A percentile compares a stretch with the other conserved stretches of the same genome.
phyloP scores from a whole-genome alignment of 2,329 filamentous ascomycete species.

The Tolypocladium ovalisporum region DNA sequence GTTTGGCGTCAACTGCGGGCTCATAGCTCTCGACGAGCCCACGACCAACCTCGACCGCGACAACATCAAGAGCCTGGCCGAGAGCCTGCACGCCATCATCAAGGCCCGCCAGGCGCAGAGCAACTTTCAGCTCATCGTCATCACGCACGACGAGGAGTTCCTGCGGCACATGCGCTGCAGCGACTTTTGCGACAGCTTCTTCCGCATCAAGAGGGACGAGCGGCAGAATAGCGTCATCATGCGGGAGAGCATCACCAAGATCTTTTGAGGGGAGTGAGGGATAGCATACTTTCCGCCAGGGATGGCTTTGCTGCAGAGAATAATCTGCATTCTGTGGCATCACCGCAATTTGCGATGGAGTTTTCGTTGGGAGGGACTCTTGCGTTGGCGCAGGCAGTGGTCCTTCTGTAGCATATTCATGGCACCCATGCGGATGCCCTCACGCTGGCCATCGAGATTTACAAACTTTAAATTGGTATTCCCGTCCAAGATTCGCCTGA shows the following conservation, averaged over 20 bases:
- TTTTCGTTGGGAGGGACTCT: neutral
- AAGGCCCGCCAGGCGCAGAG: constrained; percentile 68
- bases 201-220: constrained; percentile 71
- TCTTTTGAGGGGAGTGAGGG: constrained; percentile 15
- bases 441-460: neutral
- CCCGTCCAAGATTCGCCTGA: neutral
- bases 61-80: constrained; percentile 84
- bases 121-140: constrained; percentile 97
- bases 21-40: constrained; percentile 94
- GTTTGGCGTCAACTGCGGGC: constrained; percentile 89
- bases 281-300: neutral
- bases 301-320: neutral
- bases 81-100: constrained; percentile 81
- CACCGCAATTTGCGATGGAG: neutral
- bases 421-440: neutral
- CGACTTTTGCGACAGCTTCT: constrained; percentile 90
- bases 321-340: neutral
- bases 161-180: constrained; percentile 84
- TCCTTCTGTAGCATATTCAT: neutral
- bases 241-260: constrained; percentile 48
- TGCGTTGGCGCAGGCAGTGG: neutral
- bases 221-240: constrained; percentile 83
- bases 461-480: neutral
- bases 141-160: constrained; percentile 98
- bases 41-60: constrained; percentile 94